Evolutionary conservation across 106 monocot species (phyloP), one percentile per base, ranked within the genome.

Genomic region (Allium fistulosum): DNA sequence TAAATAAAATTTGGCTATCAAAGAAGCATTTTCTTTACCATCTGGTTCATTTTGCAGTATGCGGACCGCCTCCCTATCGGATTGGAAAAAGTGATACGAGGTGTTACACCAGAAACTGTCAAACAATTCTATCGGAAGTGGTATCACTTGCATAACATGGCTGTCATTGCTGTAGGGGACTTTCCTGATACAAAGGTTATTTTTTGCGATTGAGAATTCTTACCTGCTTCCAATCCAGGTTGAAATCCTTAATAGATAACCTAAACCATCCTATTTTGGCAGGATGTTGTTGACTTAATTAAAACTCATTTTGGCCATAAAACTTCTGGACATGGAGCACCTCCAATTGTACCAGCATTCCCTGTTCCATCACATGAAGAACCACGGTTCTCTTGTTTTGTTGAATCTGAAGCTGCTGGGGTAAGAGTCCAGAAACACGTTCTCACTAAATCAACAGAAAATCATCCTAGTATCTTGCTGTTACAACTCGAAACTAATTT

Each of bases 381-480:
- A 69, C 99, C 99, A 53, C 86, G 99, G 2, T 90, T 90, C 83
- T 99, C 99, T 9, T 99, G 99, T 69, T 92, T 99, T 76, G 85
- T 99, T 69, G 99, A 99, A 80, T 99, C 99, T 75, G 97, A 99
- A 83, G 97, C 97, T 74, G 89, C 86, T 66, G 99, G 99, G 78
- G 99, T 99, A 75, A 80, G 90, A 37, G 5, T 37, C 5, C 37
- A 37, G 37, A 5, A 37, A 37, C 37, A 2, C 5, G 5, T 37
- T 37, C 37, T 37, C 37, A 37, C 37, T 37, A 37, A 4, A 37
- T 37, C 37, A 37, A 37, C 37, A 37, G 37, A 37, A 37, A 37
- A 37, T 37, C 37, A 37, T 37, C 37, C 37, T 37, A 37, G 37
- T 37, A 37, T 37, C 0, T 37, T 37, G 37, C 37, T 37, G 37